phyloP scores from a whole-genome alignment of 2,329 filamentous ascomycete genomes.

The Fusarium mundagurra region DNA sequence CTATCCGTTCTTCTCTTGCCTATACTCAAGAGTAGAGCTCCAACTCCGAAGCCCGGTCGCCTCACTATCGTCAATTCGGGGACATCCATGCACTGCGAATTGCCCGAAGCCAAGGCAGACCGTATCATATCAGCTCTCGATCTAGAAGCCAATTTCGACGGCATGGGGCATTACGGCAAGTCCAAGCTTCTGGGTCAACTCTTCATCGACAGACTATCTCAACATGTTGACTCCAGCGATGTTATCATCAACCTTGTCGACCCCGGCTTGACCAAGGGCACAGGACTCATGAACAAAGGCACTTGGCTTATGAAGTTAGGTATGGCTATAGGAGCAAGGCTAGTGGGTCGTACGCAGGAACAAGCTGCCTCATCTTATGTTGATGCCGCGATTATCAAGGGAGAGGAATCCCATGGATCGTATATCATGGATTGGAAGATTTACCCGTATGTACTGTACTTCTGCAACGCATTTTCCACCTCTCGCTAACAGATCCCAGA shows the following conservation, averaged over 20 bases:
- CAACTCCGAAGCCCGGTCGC: neutral
- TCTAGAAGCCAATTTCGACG: neutral
- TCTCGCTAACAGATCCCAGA: fast-evolving
- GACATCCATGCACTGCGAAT: neutral
- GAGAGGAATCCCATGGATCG: neutral
- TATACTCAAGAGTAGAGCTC: neutral
- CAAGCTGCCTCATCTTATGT: neutral
- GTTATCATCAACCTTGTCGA: slow-evolving; percentile 4
- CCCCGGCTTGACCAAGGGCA: slow-evolving; percentile 1
- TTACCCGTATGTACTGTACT: neutral
- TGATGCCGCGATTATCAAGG: neutral
- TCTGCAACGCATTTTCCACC: fast-evolving
- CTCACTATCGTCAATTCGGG: neutral
- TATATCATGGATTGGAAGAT: slow-evolving; percentile 10
- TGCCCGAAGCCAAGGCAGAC: neutral
- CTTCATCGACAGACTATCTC: slow-evolving; percentile 1
- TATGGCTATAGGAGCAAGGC: neutral
- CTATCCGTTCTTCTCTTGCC: neutral
- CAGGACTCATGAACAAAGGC: neutral
- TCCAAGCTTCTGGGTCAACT: neutral
- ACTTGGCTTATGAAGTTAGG: neutral
- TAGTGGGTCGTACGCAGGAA: neutral
- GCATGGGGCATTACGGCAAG: neutral
- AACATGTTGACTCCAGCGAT: neutral
- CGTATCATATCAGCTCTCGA: neutral